A percentile compares a stretch with the other conserved stretches of the same genome.
Evolutionary conservation across 192 early-diverging fungal genomes (phyloP).

Genomic region (Radiomyces spectabilis): DNA sequence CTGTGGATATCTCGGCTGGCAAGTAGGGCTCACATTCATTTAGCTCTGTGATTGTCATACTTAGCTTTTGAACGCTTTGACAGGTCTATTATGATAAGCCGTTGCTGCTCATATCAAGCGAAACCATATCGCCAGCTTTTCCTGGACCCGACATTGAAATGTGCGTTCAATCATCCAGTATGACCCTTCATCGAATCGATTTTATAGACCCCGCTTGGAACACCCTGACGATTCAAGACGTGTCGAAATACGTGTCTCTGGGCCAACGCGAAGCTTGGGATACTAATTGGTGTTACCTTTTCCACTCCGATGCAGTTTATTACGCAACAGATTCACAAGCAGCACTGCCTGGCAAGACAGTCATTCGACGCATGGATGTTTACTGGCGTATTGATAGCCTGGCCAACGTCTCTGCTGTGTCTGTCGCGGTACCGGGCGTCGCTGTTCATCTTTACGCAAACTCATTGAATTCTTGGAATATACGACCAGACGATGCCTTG

Average conservation of each 20-base stretch:
- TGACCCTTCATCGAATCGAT: conserved; percentile 2
- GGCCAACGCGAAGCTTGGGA: neutral
- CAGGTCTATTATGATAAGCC: conserved; percentile 11
- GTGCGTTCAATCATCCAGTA: conserved; percentile 1
- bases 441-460: conserved; percentile 4
- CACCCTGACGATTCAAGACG: neutral
- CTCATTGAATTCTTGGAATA: conserved; percentile 9
- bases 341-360: neutral
- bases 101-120: conserved; percentile 7
- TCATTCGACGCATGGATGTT: conserved; percentile 10
- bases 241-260: neutral
- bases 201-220: neutral
- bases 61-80: neutral
- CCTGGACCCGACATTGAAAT: conserved; percentile 15
- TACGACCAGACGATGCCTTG: neutral
- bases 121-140: neutral
- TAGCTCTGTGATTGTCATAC: neutral
- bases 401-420: neutral
- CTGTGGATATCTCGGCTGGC: neutral
- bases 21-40: neutral
- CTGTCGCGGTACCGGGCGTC: conserved; percentile 2
- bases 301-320: conserved; percentile 9
- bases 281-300: neutral
- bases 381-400: conserved; percentile 19
- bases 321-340: neutral